Base-by-base conservation (phyloP, 192 early-diverging fungal genomes). In the Dissophora globulifera region DNA sequence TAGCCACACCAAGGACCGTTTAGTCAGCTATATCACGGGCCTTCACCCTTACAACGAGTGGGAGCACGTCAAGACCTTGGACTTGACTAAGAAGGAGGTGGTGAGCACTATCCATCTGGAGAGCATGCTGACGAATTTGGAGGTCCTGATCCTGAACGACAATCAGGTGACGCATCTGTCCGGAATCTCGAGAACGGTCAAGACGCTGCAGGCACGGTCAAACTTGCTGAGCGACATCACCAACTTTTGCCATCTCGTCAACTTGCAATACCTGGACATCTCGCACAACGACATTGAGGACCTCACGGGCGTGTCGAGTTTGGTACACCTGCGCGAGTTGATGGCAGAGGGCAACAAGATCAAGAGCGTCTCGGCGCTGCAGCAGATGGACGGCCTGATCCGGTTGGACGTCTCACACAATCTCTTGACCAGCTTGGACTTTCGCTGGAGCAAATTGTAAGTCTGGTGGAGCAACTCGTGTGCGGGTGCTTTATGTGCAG, bases 311-410 rank as follows among this genome's bases (percentile, higher is more conserved):
- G 32, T 65, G 48, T 54, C 58, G 6, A 59, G 62, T 32, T 67
- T 68, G 23, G 63, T 61, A 20, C 69, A 78, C 45, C 53, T 82
- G 45, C 60, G 79, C 45, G 67, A 71, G 33, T n/a, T 85, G 55
- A 65, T 71, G 19, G 81, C 70, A 2, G 62, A 75, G 27, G 65
- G 80, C 32, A 85, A 85, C 53, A 80, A 67, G 23, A 62, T 85
- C 19, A 57, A 61, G 22, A 75, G 66, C 4, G 69, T 79, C 10
- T 52, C 59, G 15, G 65, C 79, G 8, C 52, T 85, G 19, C 75
- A 71, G 12, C 53, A 78, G 19, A 64, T 85, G 61, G 67, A 79
- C 23, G 57, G 70, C 1, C 40, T 85, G n/a, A 62, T 75, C 1
- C 66, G 53, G 15, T 23, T 82, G 23, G 78, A 80, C 42, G 52